Evolutionary conservation across 2,329 filamentous ascomycete species (phyloP).

Genomic region (Venturia nashicola): DNA sequence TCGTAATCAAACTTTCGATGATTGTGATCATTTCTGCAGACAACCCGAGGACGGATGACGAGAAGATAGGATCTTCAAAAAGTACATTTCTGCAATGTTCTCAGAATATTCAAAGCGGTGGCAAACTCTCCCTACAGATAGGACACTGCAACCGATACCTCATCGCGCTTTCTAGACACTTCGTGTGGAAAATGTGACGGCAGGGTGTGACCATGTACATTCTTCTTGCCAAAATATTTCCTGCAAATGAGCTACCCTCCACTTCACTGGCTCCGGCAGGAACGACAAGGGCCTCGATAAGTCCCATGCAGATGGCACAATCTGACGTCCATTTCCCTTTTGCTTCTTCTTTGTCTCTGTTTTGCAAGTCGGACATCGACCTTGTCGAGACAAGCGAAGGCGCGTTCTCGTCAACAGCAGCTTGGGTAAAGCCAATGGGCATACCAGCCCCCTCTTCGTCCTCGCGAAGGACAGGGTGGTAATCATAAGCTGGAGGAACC

Average conservation of each 20-base stretch:
- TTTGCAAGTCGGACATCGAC: background rate
- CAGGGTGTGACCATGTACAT: constrained; percentile 97
- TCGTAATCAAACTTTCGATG: no score
- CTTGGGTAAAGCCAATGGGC: constrained; percentile 54
- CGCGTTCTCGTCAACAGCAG: constrained; percentile 14
- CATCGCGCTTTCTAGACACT: constrained; percentile 94
- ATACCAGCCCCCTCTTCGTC: constrained; percentile 67
- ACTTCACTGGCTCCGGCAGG: constrained; percentile 40
- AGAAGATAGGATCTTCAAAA: no score
- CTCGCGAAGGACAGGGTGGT: constrained; percentile 78
- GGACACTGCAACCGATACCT: constrained; percentile 84
- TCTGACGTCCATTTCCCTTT: constrained; percentile 58
- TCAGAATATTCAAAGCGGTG: constrained; percentile 50
- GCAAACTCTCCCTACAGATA: constrained; percentile 82
- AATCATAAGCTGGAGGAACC: constrained; percentile 72
- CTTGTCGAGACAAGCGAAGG: constrained; percentile 13
- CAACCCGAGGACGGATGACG: no score
- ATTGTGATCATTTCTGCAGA: no score
- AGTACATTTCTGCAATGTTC: no score
- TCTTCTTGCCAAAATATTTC: constrained; percentile 63
- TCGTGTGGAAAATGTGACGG: constrained; percentile 86
- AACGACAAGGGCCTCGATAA: constrained; percentile 78
- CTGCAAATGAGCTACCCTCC: constrained; percentile 28
- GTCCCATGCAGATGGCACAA: constrained; percentile 89
- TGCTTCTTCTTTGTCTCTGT: background rate